A percentile compares a stretch with the other conserved stretches of the same genome.
Conservation (phyloP, 768 basidiomycete species). For the Goffeauzyma gilvescens region DNA sequence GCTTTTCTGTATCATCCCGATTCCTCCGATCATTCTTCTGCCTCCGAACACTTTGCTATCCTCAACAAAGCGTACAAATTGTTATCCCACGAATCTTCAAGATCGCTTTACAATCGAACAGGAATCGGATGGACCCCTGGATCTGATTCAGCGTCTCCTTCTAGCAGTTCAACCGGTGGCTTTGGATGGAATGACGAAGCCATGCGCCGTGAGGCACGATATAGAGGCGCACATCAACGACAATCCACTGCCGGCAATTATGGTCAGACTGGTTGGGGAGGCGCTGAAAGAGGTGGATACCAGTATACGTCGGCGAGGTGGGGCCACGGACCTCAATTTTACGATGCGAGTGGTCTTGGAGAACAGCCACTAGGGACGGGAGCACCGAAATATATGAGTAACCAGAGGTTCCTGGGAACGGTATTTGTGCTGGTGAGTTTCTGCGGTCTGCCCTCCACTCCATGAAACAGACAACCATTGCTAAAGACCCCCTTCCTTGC, state of each 20-base stretch:
- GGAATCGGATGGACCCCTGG: slow-evolving; percentile 22
- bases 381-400: slow-evolving; percentile 22
- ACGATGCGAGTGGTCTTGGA: no score
- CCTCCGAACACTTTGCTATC: slow-evolving; percentile 20
- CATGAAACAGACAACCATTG: no score
- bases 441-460: background rate
- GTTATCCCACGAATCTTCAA: slow-evolving; percentile 17
- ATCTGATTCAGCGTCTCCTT: background rate
- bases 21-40: slow-evolving; percentile 24
- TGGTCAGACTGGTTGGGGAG: slow-evolving; percentile 11
- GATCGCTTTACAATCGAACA: slow-evolving; percentile 18
- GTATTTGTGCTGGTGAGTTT: slow-evolving; percentile 17
- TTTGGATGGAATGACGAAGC: slow-evolving; percentile 10
- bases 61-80: slow-evolving; percentile 26
- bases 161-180: background rate
- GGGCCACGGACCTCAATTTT: background rate
- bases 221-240: no score
- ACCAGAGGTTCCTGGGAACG: slow-evolving; percentile 19
- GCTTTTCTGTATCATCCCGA: slow-evolving; percentile 31
- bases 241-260: no score
- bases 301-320: slow-evolving; percentile 1
- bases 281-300: no score
- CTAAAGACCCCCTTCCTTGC: background rate
- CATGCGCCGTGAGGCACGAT: no score
- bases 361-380: no score